Evolutionary conservation across 305 asterid species (phyloP).

Genomic region (Lippia alba): DNA sequence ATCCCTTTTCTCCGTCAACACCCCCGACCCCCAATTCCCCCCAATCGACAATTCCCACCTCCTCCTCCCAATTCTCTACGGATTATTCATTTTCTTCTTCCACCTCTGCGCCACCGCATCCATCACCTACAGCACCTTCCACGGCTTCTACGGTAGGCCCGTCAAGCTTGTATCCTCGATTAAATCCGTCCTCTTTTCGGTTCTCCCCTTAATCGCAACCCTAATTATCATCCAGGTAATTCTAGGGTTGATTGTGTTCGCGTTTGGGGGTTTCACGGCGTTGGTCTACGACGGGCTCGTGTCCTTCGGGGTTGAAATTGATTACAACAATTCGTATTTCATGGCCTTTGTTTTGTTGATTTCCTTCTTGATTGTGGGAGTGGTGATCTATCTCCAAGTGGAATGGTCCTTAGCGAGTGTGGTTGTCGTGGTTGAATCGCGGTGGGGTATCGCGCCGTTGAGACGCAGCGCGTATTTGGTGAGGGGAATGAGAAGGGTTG

Average conservation of each 20-base stretch:
- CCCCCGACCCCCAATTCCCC: slow-evolving; percentile 22
- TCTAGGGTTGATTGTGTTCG: slow-evolving; percentile 29
- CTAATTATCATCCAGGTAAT: slow-evolving; percentile 42
- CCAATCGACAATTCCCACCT: slow-evolving; percentile 26
- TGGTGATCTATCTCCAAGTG: slow-evolving; percentile 54
- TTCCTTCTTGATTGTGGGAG: slow-evolving; percentile 29
- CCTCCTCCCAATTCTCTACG: slow-evolving; percentile 43
- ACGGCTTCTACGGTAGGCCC: slow-evolving; percentile 85
- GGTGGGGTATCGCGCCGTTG: slow-evolving; percentile 78
- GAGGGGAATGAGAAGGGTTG: slow-evolving; percentile 75
- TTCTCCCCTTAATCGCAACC: slow-evolving; percentile 64
- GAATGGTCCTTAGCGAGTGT: slow-evolving; percentile 67
- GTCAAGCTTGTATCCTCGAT: slow-evolving; percentile 67
- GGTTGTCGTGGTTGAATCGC: slow-evolving; percentile 74
- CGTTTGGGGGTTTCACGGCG: slow-evolving; percentile 42
- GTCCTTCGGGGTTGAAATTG: slow-evolving; percentile 48
- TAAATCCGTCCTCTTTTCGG: slow-evolving; percentile 53
- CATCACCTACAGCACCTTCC: slow-evolving; percentile 81
- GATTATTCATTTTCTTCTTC: slow-evolving; percentile 42
- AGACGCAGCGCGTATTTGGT: slow-evolving; percentile 66
- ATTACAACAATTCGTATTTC: slow-evolving; percentile 39
- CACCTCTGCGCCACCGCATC: slow-evolving; percentile 67
- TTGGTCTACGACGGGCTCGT: slow-evolving; percentile 35
- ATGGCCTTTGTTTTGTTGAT: slow-evolving; percentile 33
- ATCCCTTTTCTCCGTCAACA: slow-evolving; percentile 34